Percentiles rank a stretch among this genome's conserved stretches.
phyloP scores from a whole-genome alignment of 352 stramenopile species.

The Pythium brassicae region DNA sequence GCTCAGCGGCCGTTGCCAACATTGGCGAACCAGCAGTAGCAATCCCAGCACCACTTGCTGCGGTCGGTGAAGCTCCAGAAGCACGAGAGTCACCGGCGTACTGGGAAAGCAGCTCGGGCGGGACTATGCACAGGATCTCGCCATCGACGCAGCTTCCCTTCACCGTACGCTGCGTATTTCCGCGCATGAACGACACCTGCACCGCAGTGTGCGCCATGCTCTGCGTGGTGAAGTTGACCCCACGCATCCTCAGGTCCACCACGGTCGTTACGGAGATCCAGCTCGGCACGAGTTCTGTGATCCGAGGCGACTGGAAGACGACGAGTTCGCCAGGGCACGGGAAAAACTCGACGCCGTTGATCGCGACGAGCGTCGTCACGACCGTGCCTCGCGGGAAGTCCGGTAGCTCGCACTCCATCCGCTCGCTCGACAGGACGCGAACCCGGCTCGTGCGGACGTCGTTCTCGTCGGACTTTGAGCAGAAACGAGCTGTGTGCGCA shows the following conservation, averaged over 20 bases:
- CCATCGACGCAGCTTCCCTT: slow-evolving; percentile 31
- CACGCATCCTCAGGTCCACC: slow-evolving; percentile 32
- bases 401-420: slow-evolving; percentile 52
- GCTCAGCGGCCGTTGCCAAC: too few species aligned
- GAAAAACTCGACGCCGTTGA: slow-evolving; percentile 71
- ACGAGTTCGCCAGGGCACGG: slow-evolving; percentile 37
- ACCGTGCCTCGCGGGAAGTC: slow-evolving; percentile 53
- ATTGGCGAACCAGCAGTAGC: neutral
- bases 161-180: slow-evolving; percentile 14
- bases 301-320: slow-evolving; percentile 54
- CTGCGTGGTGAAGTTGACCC: slow-evolving; percentile 53
- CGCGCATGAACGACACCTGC: slow-evolving; percentile 41
- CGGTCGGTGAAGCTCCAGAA: too few species aligned
- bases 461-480: slow-evolving; percentile 20
- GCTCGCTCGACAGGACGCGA: slow-evolving; percentile 31
- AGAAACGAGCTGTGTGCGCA: slow-evolving; percentile 30
- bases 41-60: neutral
- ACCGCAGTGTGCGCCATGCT: slow-evolving; percentile 14
- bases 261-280: slow-evolving; percentile 43
- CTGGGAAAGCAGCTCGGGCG: slow-evolving; percentile 21
- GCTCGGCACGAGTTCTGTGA: slow-evolving; percentile 44
- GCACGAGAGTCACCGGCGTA: neutral
- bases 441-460: slow-evolving; percentile 34
- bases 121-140: slow-evolving; percentile 31
- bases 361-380: slow-evolving; percentile 42